Base-by-base conservation (phyloP, 2,329 filamentous ascomycete species). In the Chrysoporthe deuterocubensis region DNA sequence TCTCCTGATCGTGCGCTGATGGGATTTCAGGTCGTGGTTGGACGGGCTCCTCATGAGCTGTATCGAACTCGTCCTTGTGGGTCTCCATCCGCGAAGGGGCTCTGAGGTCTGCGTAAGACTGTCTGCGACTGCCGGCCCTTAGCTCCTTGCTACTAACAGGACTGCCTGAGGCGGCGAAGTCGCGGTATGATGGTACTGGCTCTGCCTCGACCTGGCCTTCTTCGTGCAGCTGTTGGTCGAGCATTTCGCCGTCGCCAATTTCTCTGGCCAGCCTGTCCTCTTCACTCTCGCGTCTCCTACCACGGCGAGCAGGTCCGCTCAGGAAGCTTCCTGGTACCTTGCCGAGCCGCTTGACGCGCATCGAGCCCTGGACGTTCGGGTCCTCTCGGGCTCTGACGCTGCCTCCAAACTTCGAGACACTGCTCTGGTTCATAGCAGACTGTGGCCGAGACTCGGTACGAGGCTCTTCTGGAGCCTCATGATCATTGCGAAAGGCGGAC, bases 1-100 rank as follows among this genome's bases (percentile, higher is more conserved):
- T 97, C 77, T 97, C 94, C 76, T 97, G 93, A 73, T 97, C 93
- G 70, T 90, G 85, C 3, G 81, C 80, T 1, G 90, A 86, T 21
- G 90, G 88, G 59, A 92, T 76, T 62, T 86, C 82, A 9, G 85
- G 79, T 7, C 76, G 79, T 60, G 80, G 79, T 54, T 79, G 81
- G 73, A 74, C 78, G 4, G 78, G 74, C 43, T 80, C 82, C 26
- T 70, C 67, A 48, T 74, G 72, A 13, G 70, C 64, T 60, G 71
- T 68, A 13, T 81, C 79, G 40, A 71, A 71, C 68, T 75, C 63
- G 14, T 65, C 74, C 59, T 71, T 74, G 65, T 77, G 76, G 54
- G 76, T 77, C 48, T 74, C 78, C 58, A 73, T 75, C 4, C 75
- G 72, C 26, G 74, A 77, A 52, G 73, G 74, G 70, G 72, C 72